Conservation (phyloP, 768 basidiomycete genomes). For the Cyclocybe cylindracea region DNA sequence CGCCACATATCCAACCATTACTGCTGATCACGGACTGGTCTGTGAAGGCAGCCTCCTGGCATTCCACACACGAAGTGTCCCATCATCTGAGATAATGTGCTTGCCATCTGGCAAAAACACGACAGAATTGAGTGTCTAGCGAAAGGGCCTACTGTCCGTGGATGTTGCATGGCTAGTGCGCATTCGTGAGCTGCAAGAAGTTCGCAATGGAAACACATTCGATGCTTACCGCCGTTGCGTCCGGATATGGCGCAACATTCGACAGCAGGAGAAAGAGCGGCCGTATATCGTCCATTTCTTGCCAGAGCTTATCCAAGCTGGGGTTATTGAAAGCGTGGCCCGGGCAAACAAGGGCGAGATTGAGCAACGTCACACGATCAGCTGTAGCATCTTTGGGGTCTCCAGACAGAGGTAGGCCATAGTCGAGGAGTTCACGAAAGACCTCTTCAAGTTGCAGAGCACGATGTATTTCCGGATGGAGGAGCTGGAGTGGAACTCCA, state of each 20-base stretch:
- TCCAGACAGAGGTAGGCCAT: too few species aligned
- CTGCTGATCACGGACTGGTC: too few species aligned
- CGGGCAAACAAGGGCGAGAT: neutral
- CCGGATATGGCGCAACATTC: neutral
- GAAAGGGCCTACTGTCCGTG: neutral
- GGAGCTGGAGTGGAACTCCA: too few species aligned
- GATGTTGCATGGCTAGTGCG: too few species aligned
- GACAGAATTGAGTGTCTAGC: conserved; percentile 5
- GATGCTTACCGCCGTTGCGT: neutral
- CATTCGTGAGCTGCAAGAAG: neutral
- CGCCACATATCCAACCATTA: too few species aligned
- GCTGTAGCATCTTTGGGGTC: too few species aligned
- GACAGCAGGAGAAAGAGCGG: neutral
- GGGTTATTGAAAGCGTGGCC: neutral
- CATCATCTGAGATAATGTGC: conserved; percentile 11
- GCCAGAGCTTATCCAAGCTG: neutral
- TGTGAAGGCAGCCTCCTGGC: neutral
- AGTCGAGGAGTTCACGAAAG: too few species aligned
- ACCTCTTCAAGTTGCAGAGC: too few species aligned
- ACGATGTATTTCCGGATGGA: too few species aligned
- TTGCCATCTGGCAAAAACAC: conserved; percentile 14
- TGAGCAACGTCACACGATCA: neutral
- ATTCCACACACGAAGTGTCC: conserved; percentile 15
- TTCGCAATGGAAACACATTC: neutral
- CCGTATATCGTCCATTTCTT: neutral